Evolutionary conservation across 441 rosid species (phyloP), one percentile per base, ranked within the genome.

Genomic region (Pelargonium cotyledonis): DNA sequence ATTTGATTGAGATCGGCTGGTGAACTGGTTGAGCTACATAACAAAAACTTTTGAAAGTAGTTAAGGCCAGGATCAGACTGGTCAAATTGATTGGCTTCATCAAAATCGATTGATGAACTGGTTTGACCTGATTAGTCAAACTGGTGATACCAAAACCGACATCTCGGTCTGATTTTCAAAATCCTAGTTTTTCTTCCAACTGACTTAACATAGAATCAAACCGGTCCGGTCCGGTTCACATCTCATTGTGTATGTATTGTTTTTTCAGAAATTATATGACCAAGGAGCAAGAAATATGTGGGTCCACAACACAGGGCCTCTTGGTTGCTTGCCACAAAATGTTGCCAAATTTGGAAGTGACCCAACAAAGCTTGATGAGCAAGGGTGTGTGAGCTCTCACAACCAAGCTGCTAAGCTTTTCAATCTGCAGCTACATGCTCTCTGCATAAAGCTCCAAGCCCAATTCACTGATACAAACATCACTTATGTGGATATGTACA

Each of bases 241-340:
- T 46, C 65, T 63, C n/a, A 43, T 15, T 55, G 11, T 21, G 68
- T 12, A 65, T 8, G 41, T 63, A 70, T 44, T 7, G 21, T 19
- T 19, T 46, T 71, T 71, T 44, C 78, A 95, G 97, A 83, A 76
- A 65, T 66, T 95, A 63, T 83, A 95, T 68, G 91, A 88, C 18
- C 83, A 88, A 84, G 97, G 95, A 51, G 97, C 82, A 1, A 86
- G 92, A 72, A 85, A 89, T 70, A 86, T 95, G 23, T 95, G 97
- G 99, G 82, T 91, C 68, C 99, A 95, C 78, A 91, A 87, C 78
- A 90, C 99, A 0, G 96, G 96, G 53, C 97, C 97, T 61, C 88
- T 95, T 2, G 97, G 99, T 71, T 91, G 99, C 85, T 80, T 95
- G 72, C 31, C 96, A 70, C 95, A 90, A 79, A 95, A 95, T 72